A percentile compares a stretch with the other conserved stretches of the same genome.
These are phyloP conservation scores for Drechslerella coelobrocha DNA, from an alignment of 2,329 filamentous ascomycete species.

Conservation along the genomic window DNA sequence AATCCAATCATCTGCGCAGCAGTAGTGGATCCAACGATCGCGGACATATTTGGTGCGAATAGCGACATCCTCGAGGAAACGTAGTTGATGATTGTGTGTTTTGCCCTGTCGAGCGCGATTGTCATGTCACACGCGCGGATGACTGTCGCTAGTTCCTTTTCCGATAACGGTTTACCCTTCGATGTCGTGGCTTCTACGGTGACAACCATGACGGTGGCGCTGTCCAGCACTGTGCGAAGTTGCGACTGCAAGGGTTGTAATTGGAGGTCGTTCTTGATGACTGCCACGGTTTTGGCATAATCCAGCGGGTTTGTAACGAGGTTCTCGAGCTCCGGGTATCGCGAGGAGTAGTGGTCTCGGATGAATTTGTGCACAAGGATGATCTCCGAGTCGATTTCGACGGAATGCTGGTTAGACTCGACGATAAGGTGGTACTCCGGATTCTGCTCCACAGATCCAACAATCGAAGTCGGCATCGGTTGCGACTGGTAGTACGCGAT, in stretches of 20 bases:
- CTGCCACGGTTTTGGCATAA: slow-evolving; percentile 92
- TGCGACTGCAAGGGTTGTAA: slow-evolving; percentile 80
- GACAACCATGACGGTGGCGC: slow-evolving; percentile 91
- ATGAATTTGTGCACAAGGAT: slow-evolving; percentile 95
- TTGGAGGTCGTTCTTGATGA: slow-evolving; percentile 85
- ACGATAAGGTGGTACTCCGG: slow-evolving; percentile 89
- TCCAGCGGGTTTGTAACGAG: slow-evolving; percentile 90
- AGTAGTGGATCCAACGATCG: slow-evolving; percentile 86
- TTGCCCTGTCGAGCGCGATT: slow-evolving; percentile 83
- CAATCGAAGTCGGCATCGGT: slow-evolving; percentile 68
- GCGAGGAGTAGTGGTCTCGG: slow-evolving; percentile 89
- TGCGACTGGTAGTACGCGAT: slow-evolving; percentile 77
- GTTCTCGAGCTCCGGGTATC: slow-evolving; percentile 90
- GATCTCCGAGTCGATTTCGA: slow-evolving; percentile 90
- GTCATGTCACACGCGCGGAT: slow-evolving; percentile 84
- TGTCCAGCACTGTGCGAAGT: slow-evolving; percentile 81
- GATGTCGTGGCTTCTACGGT: slow-evolving; percentile 93
- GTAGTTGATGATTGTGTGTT: slow-evolving; percentile 85
- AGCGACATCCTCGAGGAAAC: slow-evolving; percentile 96
- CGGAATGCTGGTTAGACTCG: slow-evolving; percentile 86
- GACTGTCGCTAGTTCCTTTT: slow-evolving; percentile 76
- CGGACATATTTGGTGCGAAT: slow-evolving; percentile 92
- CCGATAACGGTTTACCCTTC: slow-evolving; percentile 76
- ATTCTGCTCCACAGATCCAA: slow-evolving; percentile 89
- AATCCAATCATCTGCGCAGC: slow-evolving; percentile 96